Percentiles rank a stretch among this genome's conserved stretches.
These are phyloP conservation scores for Pseudonitzschia multiseries DNA, from an alignment of 108 stramenopile genomes.

Conservation along the genomic window DNA sequence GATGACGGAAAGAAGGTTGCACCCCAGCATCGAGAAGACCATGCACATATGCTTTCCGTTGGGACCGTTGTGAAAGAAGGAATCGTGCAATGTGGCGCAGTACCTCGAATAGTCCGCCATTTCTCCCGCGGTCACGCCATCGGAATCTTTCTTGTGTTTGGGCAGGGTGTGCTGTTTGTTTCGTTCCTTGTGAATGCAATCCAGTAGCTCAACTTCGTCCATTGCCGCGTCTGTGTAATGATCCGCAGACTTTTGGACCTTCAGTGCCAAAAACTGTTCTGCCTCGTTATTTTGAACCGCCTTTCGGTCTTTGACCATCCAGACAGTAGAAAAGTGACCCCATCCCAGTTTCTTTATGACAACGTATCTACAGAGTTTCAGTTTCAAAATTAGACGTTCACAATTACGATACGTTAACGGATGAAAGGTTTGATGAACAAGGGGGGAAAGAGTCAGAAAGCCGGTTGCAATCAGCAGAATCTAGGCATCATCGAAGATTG, in stretches of 20 bases:
- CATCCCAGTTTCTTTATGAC: constrained; percentile 98
- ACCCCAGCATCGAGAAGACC: constrained; percentile 97
- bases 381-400: not conserved
- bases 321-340: constrained; percentile 99
- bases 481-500: not conserved
- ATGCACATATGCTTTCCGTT: constrained; percentile 97
- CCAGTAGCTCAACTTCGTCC: constrained; percentile 96
- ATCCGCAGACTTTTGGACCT: constrained; percentile 96
- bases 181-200: constrained; percentile 75
- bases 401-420: not conserved
- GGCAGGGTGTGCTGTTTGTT: constrained; percentile 47
- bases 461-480: no score
- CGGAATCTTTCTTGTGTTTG: constrained; percentile 37
- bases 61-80: constrained; percentile 95
- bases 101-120: constrained; percentile 71
- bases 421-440: no score
- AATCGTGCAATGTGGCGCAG: constrained; percentile 90
- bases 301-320: constrained; percentile 87
- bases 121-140: constrained; percentile 48
- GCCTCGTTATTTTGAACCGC: constrained; percentile 36
- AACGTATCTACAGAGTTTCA: constrained; percentile 65
- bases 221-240: constrained; percentile 98
- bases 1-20: constrained; percentile 95
- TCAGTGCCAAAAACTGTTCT: constrained; percentile 81
- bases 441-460: no score